A percentile compares a stretch with the other conserved stretches of the same genome.
Conservation (phyloP, 1,284 basidiomycete species). For the Cutaneotrichosporon cavernicola region DNA sequence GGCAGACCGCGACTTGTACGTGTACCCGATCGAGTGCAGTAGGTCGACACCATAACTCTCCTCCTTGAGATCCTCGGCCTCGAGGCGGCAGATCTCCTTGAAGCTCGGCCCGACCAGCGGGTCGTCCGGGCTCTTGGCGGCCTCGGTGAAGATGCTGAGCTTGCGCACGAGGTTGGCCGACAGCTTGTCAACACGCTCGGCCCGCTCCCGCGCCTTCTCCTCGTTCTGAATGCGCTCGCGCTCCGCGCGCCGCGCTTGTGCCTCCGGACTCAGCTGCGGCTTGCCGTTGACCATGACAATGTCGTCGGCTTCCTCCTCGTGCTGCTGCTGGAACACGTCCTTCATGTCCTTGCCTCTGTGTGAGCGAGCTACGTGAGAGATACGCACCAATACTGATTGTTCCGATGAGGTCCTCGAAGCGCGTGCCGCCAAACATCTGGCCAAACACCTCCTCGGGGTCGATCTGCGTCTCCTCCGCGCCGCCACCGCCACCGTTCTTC, state of each 20-base stretch:
- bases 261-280: constrained; percentile 70
- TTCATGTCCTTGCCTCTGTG: constrained; percentile 92
- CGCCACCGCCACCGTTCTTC: constrained; percentile 49
- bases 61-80: constrained; percentile 81
- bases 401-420: constrained; percentile 57
- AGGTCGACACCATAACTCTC: constrained; percentile 94
- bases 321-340: constrained; percentile 89
- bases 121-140: constrained; percentile 67
- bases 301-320: constrained; percentile 58
- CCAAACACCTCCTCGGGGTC: constrained; percentile 89
- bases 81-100: constrained; percentile 71
- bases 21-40: constrained; percentile 84
- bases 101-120: constrained; percentile 60
- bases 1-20: constrained; percentile 77
- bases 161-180: constrained; percentile 82
- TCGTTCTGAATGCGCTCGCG: constrained; percentile 71
- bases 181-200: constrained; percentile 77
- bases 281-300: constrained; percentile 50
- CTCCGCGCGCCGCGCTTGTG: constrained; percentile 68
- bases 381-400: constrained; percentile 54
- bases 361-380: neutral
- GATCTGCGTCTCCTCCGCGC: constrained; percentile 44
- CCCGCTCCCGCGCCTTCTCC: constrained; percentile 76
- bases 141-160: constrained; percentile 88
- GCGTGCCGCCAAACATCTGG: constrained; percentile 72